Base-by-base conservation (phyloP, 495 filamentous ascomycete species). In the Talaromyces borbonicus region DNA sequence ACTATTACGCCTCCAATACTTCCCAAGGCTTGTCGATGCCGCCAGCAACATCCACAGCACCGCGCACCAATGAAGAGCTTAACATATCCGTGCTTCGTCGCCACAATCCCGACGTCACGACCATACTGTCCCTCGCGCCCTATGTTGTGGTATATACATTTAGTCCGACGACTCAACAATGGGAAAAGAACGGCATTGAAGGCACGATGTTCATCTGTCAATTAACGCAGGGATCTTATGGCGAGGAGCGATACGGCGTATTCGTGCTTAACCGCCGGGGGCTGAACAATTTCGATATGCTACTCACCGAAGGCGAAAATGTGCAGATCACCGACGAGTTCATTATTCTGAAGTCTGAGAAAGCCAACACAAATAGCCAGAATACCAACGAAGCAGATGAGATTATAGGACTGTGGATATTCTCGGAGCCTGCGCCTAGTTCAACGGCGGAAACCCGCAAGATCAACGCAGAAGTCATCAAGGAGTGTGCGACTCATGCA, bases 201-300 rank as follows among this genome's bases (percentile, higher is more conserved):
- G 89, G 89, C 36, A 82, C 82, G 2, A 68, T 94, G 33, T 95
- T 94, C 64, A 73, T 93, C 29, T 89, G 81, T 68, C 69, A 80
- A 44, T 75, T 79, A 44, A 58, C 69, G 4, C 58, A 65, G 11
- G 62, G 63, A 3, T 40, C 49, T 2, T 48, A 65, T 8, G 71
- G 68, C 31, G 65, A 67, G 30, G 72, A 77, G 19, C 64, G 77
- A 39, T 82, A 79, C 57, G 63, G 59, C 24, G 76, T 74, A n/a
- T 67, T 81, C 24, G 70, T 83, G 6, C 60, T 84, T 16, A 83
- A 83, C 47, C 66, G 79, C 4, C 69, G 75, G 9, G 74, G 79
- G 0, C 55, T 83, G 15, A 69, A 75, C 27, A 83, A 81, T 52
- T 83, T 82, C 53, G 57, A 64, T 22, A 57, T 68, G 1, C 72